phyloP scores from a whole-genome alignment of 2,329 filamentous ascomycete genomes.

The Ophiocordyceps camponoti-saundersi region DNA sequence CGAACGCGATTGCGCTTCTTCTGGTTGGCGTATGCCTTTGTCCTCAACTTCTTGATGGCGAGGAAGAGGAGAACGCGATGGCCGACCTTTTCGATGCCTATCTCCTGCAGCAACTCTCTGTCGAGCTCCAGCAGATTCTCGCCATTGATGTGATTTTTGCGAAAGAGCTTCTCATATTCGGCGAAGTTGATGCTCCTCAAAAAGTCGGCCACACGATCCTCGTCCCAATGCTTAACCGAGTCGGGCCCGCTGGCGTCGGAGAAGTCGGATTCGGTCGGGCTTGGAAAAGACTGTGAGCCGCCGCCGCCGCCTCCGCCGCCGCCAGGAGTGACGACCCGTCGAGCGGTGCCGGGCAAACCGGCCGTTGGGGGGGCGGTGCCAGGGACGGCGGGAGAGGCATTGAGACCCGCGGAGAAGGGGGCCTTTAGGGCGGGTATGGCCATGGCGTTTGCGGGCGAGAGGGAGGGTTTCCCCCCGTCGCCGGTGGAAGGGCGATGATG shows the following conservation, averaged over 20 bases:
- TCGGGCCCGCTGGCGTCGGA: slow-evolving; percentile 66
- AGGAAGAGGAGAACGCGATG: slow-evolving; percentile 85
- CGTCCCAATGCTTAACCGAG: slow-evolving; percentile 73
- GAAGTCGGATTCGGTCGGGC: slow-evolving; percentile 85
- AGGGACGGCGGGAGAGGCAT: slow-evolving; percentile 28
- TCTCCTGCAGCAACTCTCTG: slow-evolving; percentile 88
- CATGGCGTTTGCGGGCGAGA: slow-evolving; percentile 20
- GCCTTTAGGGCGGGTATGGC: slow-evolving; percentile 64
- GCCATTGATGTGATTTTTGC: slow-evolving; percentile 91
- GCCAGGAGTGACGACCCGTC: slow-evolving; percentile 27
- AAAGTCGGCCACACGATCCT: slow-evolving; percentile 83
- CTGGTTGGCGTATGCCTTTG: slow-evolving; percentile 57
- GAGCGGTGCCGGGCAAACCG: slow-evolving; percentile 18
- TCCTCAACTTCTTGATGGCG: slow-evolving; percentile 68
- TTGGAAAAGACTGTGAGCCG: slow-evolving; percentile 46
- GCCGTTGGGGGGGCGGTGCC: slow-evolving; percentile 23
- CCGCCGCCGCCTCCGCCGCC: slow-evolving; percentile 29
- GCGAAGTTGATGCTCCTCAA: slow-evolving; percentile 79
- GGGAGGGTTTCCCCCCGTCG: not conserved
- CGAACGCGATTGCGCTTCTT: slow-evolving; percentile 75
- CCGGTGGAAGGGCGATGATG: not conserved
- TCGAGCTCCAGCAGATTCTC: slow-evolving; percentile 95
- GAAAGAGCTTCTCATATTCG: slow-evolving; percentile 82
- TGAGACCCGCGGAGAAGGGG: slow-evolving; percentile 41
- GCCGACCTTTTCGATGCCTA: slow-evolving; percentile 95